Evolutionary conservation across 2,329 filamentous ascomycete species (phyloP), one percentile per base, ranked within the genome.

Genomic region (Aspergillus novoparasiticus): DNA sequence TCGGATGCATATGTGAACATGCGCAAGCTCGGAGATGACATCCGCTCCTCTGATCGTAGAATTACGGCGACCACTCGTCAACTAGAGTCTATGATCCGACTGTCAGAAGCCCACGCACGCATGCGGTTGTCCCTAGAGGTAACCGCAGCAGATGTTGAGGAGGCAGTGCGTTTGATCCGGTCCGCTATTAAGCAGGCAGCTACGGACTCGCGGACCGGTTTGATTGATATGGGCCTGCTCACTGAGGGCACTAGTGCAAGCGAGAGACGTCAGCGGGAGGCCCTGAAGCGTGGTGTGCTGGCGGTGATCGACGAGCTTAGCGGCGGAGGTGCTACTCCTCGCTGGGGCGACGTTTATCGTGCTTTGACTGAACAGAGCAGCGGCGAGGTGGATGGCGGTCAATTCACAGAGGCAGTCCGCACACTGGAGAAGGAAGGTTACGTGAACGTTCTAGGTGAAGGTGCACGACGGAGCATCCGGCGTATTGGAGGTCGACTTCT

Each of bases 11-110:
- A 99, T 75, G 91, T 98, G 53, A 91, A 90, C 64, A 97, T 99
- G 93, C 93, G 95, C 68, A 92, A 94, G 73, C 88, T 99, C 0
- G 95, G 95, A 54, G 90, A 93, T 70, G 91, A 94, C 71, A 90
- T 94, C 41, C 92, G 94, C 56, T 86, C 93, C 2, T 87, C 92
- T 3, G 96, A 99, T 79, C 94, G 96, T 78, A 92, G 95, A 69
- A 99, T 99, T 81, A 99, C 95, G 0, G 95, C 95, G 46, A 99
- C 95, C 3, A 99, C 96, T 0, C 88, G 95, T 75, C 95, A 99
- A 80, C 85, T 99, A 6, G 96, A 99, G 81, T 95, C 91, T 53
- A 99, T 99, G 96, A 98, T 99, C 75, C 94, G 95, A 65, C 90
- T 99, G 3, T 83, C 94, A 1, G 95, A 99, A 82, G 95, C 94